Percentiles rank a stretch among this genome's conserved stretches.
Evolutionary conservation across 108 stramenopile genomes (phyloP).

Genomic region (Discostella stelligeroides): DNA sequence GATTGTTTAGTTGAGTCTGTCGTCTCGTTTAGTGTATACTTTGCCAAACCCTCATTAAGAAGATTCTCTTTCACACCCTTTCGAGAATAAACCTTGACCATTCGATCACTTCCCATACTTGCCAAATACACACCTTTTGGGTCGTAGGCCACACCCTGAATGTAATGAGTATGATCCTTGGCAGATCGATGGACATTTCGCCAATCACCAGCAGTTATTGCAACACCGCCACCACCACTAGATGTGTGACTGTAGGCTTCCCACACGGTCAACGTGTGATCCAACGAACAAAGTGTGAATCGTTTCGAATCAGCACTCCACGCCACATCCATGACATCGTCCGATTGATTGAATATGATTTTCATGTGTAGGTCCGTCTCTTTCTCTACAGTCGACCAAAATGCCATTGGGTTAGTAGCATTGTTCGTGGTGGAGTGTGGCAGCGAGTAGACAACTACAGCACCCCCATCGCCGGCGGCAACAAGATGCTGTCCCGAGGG

Average conservation of each 20-base stretch:
- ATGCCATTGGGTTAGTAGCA: constrained; percentile 44
- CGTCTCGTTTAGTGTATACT: constrained; percentile 34
- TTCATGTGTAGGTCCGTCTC: constrained; percentile 70
- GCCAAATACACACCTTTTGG: constrained; percentile 86
- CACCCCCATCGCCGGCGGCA: constrained; percentile 87
- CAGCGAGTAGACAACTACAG: constrained; percentile 69
- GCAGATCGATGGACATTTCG: constrained; percentile 60
- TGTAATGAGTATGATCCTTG: constrained; percentile 80
- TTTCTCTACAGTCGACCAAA: constrained; percentile 44
- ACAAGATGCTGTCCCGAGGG: constrained; percentile 88
- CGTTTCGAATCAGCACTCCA: constrained; percentile 79
- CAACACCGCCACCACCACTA: constrained; percentile 36
- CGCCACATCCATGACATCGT: constrained; percentile 76
- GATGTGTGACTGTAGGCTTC: constrained; percentile 46
- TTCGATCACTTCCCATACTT: constrained; percentile 87
- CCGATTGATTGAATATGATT: constrained; percentile 59
- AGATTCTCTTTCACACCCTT: constrained; percentile 57
- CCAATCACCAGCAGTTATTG: constrained; percentile 46
- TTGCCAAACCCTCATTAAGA: constrained; percentile 48
- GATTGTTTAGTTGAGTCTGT: not conserved
- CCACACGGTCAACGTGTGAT: constrained; percentile 62
- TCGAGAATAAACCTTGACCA: constrained; percentile 74
- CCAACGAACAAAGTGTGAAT: constrained; percentile 74
- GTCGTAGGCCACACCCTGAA: constrained; percentile 89
- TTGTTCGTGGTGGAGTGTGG: constrained; percentile 46